A percentile compares a stretch with the other conserved stretches of the same genome.
Evolutionary conservation across 2,329 filamentous ascomycete species (phyloP).

Genomic region (Ophiosphaerella korrae): DNA sequence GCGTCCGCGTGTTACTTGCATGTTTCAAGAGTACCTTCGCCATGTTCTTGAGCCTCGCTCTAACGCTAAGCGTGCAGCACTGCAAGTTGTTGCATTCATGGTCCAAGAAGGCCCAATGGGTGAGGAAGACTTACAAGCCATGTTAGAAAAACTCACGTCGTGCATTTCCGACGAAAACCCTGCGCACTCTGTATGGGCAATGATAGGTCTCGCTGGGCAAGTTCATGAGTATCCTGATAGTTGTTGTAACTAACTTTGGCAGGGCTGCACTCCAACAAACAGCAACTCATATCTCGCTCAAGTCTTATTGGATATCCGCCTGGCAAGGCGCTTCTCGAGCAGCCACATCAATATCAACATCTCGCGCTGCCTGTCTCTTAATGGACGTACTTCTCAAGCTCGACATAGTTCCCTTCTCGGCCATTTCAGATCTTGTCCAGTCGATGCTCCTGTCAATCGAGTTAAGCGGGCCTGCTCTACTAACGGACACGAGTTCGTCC

Average conservation of each 20-base stretch:
- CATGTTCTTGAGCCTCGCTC: conserved; percentile 41
- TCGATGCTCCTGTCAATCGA: conserved; percentile 77
- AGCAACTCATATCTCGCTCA: conserved; percentile 41
- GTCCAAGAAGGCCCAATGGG: conserved; percentile 47
- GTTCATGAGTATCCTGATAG: conserved; percentile 24
- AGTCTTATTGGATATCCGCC: conserved; percentile 67
- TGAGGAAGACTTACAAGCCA: conserved; percentile 58
- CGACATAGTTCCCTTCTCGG: conserved; percentile 69
- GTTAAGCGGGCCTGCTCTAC: conserved; percentile 75
- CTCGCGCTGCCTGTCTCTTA: conserved; percentile 76
- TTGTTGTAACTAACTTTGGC: conserved; percentile 1
- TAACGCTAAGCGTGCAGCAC: conserved; percentile 53
- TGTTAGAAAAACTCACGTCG: conserved; percentile 63
- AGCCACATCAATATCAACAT: conserved; percentile 71
- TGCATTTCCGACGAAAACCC: conserved; percentile 72
- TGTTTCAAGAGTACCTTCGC: conserved; percentile 49
- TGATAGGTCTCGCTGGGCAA: conserved; percentile 81
- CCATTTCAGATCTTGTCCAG: conserved; percentile 71
- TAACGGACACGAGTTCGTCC: conserved; percentile 79
- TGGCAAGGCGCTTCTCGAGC: conserved; percentile 78
- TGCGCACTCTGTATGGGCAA: conserved; percentile 73
- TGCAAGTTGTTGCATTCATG: conserved; percentile 61
- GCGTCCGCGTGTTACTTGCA: conserved; percentile 44
- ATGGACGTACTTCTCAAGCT: conserved; percentile 70
- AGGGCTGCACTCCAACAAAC: conserved; percentile 40